Evolutionary conservation across 148 eudicot genomes (phyloP), one percentile per base, ranked within the genome.

Genomic region (Amaranthus cruentus): DNA sequence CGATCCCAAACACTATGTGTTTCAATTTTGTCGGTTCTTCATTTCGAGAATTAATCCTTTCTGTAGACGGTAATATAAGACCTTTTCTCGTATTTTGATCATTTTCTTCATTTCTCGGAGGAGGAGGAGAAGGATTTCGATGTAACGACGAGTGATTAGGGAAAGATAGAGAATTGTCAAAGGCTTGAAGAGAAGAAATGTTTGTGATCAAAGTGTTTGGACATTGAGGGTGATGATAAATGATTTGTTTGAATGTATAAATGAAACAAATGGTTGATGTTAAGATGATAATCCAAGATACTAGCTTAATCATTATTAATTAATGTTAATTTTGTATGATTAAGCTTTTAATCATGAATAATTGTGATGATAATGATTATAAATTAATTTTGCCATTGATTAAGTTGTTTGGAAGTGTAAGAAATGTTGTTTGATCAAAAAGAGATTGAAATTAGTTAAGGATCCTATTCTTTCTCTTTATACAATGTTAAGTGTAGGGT

Each of bases 1-100:
- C 93, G 49, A 89, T 85, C 46, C 90, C 83, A 57, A 87, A 89
- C 7, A 83, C 87, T n/a, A 87, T 74, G 82, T 87, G 88, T 18
- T 82, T 84, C 5, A 81, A 73, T 75, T 79, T 71, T 3, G 87
- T 84, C 3, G 77, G 76, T 13, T 67, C 56, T 38, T 79, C 59
- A 3, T 66, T 51, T 28, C 4, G 47, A 15, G 73, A 59, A 58
- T 47, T 57, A 4, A 54, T 64, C 0, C 13, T 52, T 4, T 51
- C 48, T 11, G 43, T 7, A 21, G 13, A 2, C 18, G 28, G 49
- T 68, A 4, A 2, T 47, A 2, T 7, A 28, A 48, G 48, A 9
- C 67, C 58, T 10, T 47, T 13, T 66, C 51, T 14, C 46, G 50
- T 9, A 3, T 48, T 42, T 9, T 60, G 42, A 50, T 80, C 76